Conservation (phyloP, 306 rosid genomes). For the Glycine tomentella region DNA sequence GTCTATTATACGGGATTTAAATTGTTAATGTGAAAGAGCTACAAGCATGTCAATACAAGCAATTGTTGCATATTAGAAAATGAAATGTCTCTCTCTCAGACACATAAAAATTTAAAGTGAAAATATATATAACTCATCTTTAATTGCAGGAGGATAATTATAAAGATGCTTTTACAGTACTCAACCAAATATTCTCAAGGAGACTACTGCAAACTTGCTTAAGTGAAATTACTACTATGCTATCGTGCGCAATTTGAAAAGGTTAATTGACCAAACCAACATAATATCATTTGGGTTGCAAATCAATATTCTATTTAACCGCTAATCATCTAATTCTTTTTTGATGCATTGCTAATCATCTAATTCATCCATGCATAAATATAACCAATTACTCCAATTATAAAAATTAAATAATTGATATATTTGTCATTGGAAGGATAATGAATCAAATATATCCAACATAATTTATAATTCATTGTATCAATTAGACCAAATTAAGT, state of each 20-base stretch:
- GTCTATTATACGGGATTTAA: background rate
- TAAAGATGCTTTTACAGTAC: background rate
- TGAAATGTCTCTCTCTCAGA: background rate
- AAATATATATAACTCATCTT: background rate
- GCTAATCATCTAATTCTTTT: too few species aligned
- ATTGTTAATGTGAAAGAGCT: too few species aligned
- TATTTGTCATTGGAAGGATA: background rate
- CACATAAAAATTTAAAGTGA: background rate
- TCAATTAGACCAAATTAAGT: background rate
- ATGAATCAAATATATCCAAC: background rate
- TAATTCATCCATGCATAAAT: background rate
- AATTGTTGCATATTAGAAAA: too few species aligned
- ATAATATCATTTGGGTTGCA: background rate
- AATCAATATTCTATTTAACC: too few species aligned
- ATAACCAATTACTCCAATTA: background rate
- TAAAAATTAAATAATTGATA: too few species aligned
- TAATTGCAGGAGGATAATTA: background rate
- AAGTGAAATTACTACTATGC: background rate
- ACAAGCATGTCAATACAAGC: too few species aligned
- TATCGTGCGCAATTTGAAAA: background rate
- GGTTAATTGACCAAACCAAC: background rate
- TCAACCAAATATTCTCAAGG: too few species aligned
- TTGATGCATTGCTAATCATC: too few species aligned
- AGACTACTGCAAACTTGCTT: constrained; percentile 16
- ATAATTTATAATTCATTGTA: background rate